Evolutionary conservation across 495 filamentous ascomycete genomes (phyloP), one percentile per base, ranked within the genome.

Genomic region (Rhypophila decipiens): DNA sequence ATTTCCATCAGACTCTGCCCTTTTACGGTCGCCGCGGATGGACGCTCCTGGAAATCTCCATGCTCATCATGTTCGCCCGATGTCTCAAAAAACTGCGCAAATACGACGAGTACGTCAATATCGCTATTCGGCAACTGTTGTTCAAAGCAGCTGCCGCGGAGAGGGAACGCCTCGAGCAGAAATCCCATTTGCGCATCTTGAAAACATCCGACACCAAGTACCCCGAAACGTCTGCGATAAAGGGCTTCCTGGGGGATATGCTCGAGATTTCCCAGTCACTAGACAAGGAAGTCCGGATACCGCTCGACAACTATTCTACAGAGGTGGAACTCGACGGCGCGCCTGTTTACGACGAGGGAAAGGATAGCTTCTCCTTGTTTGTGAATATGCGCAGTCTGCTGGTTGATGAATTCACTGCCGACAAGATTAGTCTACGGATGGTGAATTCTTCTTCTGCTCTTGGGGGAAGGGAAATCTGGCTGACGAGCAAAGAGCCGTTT

Each of bases 1-100:
- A 87, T 57, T 90, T 97, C 60, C 79, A 83, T 56, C 75, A 81
- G n/a, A 78, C 90, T 46, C 84, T 86, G 7, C 84, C 88, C 2
- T 86, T 88, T 54, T 96, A 93, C 58, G 85, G 83, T 0, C 84
- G 84, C 41, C 81, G 78, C 52, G 76, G 83, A 13, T 98, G 93
- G 93, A 79, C 73, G 35, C 65, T 84, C 4, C 71, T 96, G 11
- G 89, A 96, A 58, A 75, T 85, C 10, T 82, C 80, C 2, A 86
- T 95, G 77, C 72, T 98, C 22, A 77, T 87, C 41, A 83, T 96
- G 75, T 88, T 94, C 61, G 82, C 88, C 3, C 78, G 78, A 29
- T 96, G 88, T 65, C 74, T 97, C 40, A 86, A 88, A 58, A 73
- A 87, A 56, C 75, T 96, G 17, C 66, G 83, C 35, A 77, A 78